Evolutionary conservation across 2,329 filamentous ascomycete genomes (phyloP).

Genomic region (Talaromyces rugulosus): DNA sequence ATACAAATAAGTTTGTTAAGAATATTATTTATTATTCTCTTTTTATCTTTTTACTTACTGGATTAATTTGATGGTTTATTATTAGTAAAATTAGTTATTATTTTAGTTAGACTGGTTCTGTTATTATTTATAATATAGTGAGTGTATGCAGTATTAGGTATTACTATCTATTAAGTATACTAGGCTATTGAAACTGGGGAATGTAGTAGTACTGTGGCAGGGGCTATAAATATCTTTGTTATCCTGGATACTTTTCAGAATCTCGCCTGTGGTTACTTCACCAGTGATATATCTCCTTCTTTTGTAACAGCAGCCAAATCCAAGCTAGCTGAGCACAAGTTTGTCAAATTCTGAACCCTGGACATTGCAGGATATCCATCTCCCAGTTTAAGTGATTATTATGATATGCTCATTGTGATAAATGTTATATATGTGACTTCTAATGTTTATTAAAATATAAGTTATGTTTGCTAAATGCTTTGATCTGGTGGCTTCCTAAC

Average conservation of each 20-base stretch:
- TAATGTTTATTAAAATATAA: conserved; percentile 16
- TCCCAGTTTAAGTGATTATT: conserved; percentile 29
- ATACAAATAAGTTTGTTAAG: neutral
- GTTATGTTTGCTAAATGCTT: conserved; percentile 23
- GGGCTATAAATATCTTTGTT: conserved; percentile 32
- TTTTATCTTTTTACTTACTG: neutral
- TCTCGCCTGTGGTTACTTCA: conserved; percentile 35
- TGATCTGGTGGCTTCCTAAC: conserved; percentile 44
- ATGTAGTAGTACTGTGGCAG: conserved; percentile 26
- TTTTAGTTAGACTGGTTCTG: conserved; percentile 42
- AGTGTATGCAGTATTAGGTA: conserved; percentile 38
- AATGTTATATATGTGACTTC: conserved; percentile 32
- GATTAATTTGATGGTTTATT: neutral
- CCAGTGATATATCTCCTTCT: conserved; percentile 29
- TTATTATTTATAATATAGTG: conserved; percentile 39
- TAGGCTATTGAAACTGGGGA: conserved; percentile 19
- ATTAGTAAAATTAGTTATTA: conserved; percentile 36
- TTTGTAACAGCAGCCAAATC: conserved; percentile 11
- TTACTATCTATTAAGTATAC: conserved; percentile 27
- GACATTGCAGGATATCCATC: conserved; percentile 25
- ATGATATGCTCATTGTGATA: conserved; percentile 30
- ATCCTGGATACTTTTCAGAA: conserved; percentile 20
- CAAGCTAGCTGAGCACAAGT: neutral
- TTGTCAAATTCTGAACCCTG: conserved; percentile 21
- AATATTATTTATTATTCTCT: neutral